Evolutionary conservation across 169 alveolate genomes (phyloP).

Genomic region (Eimeria falciformis): DNA sequence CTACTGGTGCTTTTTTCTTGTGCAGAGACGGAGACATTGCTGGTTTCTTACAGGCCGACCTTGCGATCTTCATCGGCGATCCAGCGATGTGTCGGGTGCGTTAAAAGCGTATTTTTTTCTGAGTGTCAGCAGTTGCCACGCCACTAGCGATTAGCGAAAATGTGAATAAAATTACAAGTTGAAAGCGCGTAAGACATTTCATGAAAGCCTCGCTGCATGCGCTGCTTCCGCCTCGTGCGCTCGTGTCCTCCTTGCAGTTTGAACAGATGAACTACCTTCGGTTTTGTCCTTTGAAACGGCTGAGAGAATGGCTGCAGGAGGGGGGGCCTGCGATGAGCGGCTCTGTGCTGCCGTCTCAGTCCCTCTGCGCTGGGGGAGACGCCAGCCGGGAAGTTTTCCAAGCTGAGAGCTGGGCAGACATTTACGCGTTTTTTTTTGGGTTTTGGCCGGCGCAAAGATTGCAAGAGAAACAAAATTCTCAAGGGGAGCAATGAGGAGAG

Average conservation of each 20-base stretch:
- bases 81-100: background rate
- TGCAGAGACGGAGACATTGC: slow-evolving; percentile 21
- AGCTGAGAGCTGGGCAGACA: background rate
- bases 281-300: background rate
- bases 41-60: slow-evolving; percentile 17
- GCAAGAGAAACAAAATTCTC: too few species aligned
- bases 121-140: too few species aligned
- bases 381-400: background rate
- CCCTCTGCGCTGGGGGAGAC: too few species aligned
- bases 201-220: too few species aligned
- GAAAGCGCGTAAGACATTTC: background rate
- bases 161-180: too few species aligned
- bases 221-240: too few species aligned
- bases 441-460: too few species aligned
- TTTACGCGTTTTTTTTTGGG: slow-evolving; percentile 32
- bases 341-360: too few species aligned
- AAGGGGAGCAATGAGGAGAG: background rate
- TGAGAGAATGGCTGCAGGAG: background rate
- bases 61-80: background rate
- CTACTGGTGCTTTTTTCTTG: background rate
- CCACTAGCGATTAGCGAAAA: too few species aligned
- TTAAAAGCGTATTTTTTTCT: background rate
- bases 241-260: too few species aligned
- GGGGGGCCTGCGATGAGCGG: too few species aligned
- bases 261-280: background rate